These are phyloP conservation scores for Gentiana dahurica DNA, from an alignment of 257 asterid species.

Conservation along the genomic window DNA sequence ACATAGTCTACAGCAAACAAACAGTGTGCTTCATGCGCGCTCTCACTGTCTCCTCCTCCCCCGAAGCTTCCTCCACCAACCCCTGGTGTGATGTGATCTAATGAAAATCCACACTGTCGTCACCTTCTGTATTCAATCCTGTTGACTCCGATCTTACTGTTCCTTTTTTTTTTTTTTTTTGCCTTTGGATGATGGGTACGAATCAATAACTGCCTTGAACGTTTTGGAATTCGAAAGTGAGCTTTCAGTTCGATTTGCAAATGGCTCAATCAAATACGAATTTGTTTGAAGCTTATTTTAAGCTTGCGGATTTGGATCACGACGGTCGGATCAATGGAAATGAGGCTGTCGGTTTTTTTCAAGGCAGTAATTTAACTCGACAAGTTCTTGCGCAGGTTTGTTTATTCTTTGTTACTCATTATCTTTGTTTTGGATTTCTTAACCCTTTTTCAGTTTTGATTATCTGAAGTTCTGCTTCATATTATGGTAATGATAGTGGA, in stretches of 20 bases:
- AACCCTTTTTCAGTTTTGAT: conserved; percentile 1
- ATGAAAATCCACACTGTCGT: too few relatives aligned
- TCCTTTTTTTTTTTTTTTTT: conserved; percentile 11
- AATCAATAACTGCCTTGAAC: conserved; percentile 2
- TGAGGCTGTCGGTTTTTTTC: conserved; percentile 83
- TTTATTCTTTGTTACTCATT: neutral
- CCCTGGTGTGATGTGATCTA: too few relatives aligned
- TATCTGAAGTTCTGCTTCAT: neutral
- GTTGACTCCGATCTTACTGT: conserved; percentile 14
- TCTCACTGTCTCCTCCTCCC: too few relatives aligned
- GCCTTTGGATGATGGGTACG: conserved; percentile 11
- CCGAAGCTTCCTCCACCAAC: too few relatives aligned
- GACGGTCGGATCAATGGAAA: conserved; percentile 88
- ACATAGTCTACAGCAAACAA: too few relatives aligned
- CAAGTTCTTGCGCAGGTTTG: conserved; percentile 92
- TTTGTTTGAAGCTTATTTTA: conserved; percentile 73
- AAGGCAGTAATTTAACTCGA: conserved; percentile 62
- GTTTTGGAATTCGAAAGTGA: conserved; percentile 6
- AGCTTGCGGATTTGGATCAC: conserved; percentile 86
- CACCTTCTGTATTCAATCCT: neutral
- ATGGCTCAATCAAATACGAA: conserved; percentile 44
- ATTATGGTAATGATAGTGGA: neutral
- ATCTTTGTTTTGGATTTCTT: neutral
- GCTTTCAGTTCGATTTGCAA: conserved; percentile 10
- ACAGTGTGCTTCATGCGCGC: too few relatives aligned